Conservation (phyloP, 2,329 filamentous ascomycete genomes). For the Blastomyces parvus region DNA sequence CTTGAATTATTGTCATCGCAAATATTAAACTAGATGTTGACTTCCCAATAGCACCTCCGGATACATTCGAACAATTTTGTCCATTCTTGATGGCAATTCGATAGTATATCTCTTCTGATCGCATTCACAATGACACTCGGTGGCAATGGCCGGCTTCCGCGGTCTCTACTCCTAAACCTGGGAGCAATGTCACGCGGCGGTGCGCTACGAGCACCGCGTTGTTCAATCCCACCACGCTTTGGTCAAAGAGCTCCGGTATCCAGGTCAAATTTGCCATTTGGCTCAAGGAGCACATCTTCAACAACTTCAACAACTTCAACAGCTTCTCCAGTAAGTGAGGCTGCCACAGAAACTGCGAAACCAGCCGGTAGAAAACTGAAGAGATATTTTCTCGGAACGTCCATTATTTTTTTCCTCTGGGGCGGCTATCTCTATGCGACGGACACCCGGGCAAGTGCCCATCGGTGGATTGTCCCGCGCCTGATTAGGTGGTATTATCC, state of each 20-base stretch:
- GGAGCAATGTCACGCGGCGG: background rate
- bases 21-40: background rate
- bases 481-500: conserved; percentile 34
- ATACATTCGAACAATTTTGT: background rate
- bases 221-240: background rate
- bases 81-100: background rate
- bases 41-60: background rate
- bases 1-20: background rate
- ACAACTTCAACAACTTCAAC: too few species aligned
- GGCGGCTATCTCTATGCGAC: conserved; percentile 59
- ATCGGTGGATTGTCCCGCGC: conserved; percentile 54
- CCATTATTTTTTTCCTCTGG: conserved; percentile 40
- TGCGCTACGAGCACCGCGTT: background rate
- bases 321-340: background rate
- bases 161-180: background rate
- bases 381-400: conserved; percentile 36
- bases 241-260: background rate
- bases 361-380: background rate
- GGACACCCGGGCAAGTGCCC: conserved; percentile 61
- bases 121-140: conserved; percentile 4
- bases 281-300: conserved; percentile 8
- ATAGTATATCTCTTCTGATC: background rate
- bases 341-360: background rate
- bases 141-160: conserved; percentile 12
- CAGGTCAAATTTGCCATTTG: conserved; percentile 3